Evolutionary conservation across 352 stramenopile species (phyloP).

Genomic region (Phytophthora ohioensis): DNA sequence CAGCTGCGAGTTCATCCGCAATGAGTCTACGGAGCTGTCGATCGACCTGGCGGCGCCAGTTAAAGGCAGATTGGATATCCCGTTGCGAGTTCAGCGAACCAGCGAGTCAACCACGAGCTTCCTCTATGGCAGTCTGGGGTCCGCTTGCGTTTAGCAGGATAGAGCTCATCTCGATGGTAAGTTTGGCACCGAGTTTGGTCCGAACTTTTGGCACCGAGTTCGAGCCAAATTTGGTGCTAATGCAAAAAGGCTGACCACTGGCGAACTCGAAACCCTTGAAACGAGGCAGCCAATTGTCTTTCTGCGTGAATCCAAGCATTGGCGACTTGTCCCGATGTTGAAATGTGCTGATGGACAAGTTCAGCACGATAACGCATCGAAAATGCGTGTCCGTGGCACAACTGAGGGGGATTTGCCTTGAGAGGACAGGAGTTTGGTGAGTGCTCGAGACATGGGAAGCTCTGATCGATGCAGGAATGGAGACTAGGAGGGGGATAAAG

Average conservation of each 20-base stretch:
- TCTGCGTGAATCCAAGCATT: background rate
- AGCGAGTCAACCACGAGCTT: constrained; percentile 8
- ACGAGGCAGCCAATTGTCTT: too few species aligned
- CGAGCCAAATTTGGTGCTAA: too few species aligned
- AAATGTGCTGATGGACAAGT: background rate
- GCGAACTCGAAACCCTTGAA: too few species aligned
- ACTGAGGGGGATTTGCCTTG: constrained; percentile 60
- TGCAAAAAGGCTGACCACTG: too few species aligned
- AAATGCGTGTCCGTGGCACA: too few species aligned
- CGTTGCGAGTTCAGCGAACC: constrained; percentile 22
- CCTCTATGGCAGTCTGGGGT: constrained; percentile 13
- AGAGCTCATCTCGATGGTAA: background rate
- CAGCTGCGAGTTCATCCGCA: constrained; percentile 18
- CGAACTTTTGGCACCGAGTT: too few species aligned
- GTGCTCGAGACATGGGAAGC: constrained; percentile 31
- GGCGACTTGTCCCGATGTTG: background rate
- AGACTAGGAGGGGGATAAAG: background rate
- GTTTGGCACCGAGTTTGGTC: background rate
- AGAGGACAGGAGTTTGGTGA: constrained; percentile 39
- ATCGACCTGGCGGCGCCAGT: constrained; percentile 8
- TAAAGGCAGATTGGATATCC: constrained; percentile 8
- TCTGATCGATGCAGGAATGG: background rate
- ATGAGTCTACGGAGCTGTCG: background rate
- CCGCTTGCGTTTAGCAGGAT: constrained; percentile 1
- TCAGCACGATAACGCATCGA: background rate